Evolutionary conservation across 2,329 filamentous ascomycete genomes (phyloP).

Genomic region (Rugonectria rugulosa): DNA sequence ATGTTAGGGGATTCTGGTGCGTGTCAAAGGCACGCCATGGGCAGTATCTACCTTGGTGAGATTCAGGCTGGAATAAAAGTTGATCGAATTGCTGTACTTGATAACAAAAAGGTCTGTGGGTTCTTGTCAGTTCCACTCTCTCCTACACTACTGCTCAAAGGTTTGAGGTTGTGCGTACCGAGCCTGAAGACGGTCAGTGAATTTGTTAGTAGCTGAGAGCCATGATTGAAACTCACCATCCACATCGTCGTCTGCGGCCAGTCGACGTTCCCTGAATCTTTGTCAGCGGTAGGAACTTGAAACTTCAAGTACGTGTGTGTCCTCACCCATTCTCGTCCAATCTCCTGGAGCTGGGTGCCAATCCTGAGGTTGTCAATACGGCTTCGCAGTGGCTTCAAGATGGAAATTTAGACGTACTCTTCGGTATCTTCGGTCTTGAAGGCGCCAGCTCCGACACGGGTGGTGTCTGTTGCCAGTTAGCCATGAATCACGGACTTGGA

Average conservation of each 20-base stretch:
- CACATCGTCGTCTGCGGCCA: constrained; percentile 66
- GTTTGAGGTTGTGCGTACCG: constrained; percentile 33
- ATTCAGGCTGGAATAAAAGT: constrained; percentile 71
- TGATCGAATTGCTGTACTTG: constrained; percentile 68
- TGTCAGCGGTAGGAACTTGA: constrained; percentile 32
- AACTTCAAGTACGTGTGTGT: constrained; percentile 22
- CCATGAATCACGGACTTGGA: constrained; percentile 23
- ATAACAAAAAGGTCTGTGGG: constrained; percentile 68
- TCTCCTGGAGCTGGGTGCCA: constrained; percentile 56
- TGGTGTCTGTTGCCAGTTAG: constrained; percentile 59
- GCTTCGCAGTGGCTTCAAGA: constrained; percentile 28
- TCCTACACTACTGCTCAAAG: constrained; percentile 16
- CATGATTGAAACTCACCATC: constrained; percentile 49
- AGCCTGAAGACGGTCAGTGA: constrained; percentile 38
- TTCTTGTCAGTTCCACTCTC: constrained; percentile 29
- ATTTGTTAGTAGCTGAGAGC: constrained; percentile 27
- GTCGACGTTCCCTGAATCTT: constrained; percentile 53
- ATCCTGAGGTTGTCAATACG: constrained; percentile 36
- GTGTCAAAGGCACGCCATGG: constrained; percentile 11
- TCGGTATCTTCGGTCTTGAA: constrained; percentile 69
- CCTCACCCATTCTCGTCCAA: constrained; percentile 51
- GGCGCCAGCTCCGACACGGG: constrained; percentile 67
- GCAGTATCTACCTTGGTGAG: constrained; percentile 54
- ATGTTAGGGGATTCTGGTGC: constrained; percentile 4
- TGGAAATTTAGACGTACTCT: constrained; percentile 41